phyloP scores from a whole-genome alignment of 805 yeast species.

The Candida maesae region DNA sequence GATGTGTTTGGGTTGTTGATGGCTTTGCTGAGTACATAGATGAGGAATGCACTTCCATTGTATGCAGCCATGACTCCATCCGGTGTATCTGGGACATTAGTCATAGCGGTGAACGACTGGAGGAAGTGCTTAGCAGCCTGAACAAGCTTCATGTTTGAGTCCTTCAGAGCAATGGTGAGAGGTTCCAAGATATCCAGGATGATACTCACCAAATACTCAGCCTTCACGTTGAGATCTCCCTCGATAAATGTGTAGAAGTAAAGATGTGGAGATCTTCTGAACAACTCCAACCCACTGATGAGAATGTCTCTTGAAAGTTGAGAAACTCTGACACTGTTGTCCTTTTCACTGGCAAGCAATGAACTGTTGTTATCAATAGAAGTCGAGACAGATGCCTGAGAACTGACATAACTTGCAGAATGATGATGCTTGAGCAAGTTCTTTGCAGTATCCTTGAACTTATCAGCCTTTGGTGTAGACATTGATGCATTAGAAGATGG shows the following conservation, averaged over 20 bases:
- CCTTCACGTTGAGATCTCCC: slow-evolving; percentile 3
- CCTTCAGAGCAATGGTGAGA: slow-evolving; percentile 35
- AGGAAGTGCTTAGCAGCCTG: slow-evolving; percentile 35
- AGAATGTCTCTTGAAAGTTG: slow-evolving; percentile 25
- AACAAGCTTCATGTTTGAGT: slow-evolving; percentile 33
- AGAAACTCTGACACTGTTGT: slow-evolving; percentile 9
- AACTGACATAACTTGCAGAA: slow-evolving; percentile 15
- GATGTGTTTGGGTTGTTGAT: slow-evolving; percentile 29
- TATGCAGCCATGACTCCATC: slow-evolving; percentile 33
- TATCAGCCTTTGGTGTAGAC: slow-evolving; percentile 24
- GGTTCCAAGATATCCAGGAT: slow-evolving; percentile 28
- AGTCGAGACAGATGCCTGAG: slow-evolving; percentile 2
- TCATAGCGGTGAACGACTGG: slow-evolving; percentile 28
- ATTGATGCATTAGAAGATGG: slow-evolving; percentile 18
- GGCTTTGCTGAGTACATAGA: slow-evolving; percentile 35
- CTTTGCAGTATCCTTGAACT: slow-evolving; percentile 25
- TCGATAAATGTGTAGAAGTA: slow-evolving; percentile 21
- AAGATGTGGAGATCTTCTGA: slow-evolving; percentile 32
- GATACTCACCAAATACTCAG: slow-evolving; percentile 2
- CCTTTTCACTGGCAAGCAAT: slow-evolving; percentile 12
- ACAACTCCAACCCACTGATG: slow-evolving; percentile 30
- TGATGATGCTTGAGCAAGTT: slow-evolving; percentile 24
- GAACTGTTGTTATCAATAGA: slow-evolving; percentile 15
- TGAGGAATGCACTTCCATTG: slow-evolving; percentile 36
- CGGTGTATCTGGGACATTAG: slow-evolving; percentile 29